Evolutionary conservation across 257 asterid genomes (phyloP), one percentile per base, ranked within the genome.

Genomic region (Nyctanthes arbortristis): DNA sequence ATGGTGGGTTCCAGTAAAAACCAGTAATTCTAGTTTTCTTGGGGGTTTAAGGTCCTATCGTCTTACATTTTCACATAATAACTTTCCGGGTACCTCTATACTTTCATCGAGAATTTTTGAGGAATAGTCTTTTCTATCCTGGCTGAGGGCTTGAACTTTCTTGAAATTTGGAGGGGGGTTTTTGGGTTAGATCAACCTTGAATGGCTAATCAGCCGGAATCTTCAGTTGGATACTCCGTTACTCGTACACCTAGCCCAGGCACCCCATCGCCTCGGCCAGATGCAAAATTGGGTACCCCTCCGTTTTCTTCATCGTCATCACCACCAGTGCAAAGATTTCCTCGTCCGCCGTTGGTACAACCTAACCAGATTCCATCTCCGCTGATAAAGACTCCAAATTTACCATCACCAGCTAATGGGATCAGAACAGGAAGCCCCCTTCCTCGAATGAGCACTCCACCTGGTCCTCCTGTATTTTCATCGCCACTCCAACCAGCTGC

Each of bases 401-500:
- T 84, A 63, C 89, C 82, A 35, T 84, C 93, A 36, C 90, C 93
- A 0, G 79, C 81, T 6, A 85, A 85, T 84, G 95, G 90, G 37
- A 73, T 90, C 61, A 82, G 87, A 65, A 71, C 84, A 34, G 81
- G 89, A 7, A 87, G 83, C 63, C 88, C 92, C 25, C 76, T 75
- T 71, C 93, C 96, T 61, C 94, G 76, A 43, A 68, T 91, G 81
- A 91, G 96, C 86, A 93, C 96, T 39, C 99, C 99, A n/a, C 97
- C 96, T 37, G 97, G 97, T 11, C 99, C 99, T 65, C 99, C 99
- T 13, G 83, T 91, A 25, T 93, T 93, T 72, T 91, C 97, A 3
- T 89, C 97, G 0, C 99, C 97, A 0, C 95, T 91, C 18, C 91
- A 89, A 81, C 99, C 97, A 28, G 96, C 97, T 72, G 96, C 97